Evolutionary conservation across 202 grass and related monocot genomes (phyloP).

Genomic region (Cymbopogon flexuosus): DNA sequence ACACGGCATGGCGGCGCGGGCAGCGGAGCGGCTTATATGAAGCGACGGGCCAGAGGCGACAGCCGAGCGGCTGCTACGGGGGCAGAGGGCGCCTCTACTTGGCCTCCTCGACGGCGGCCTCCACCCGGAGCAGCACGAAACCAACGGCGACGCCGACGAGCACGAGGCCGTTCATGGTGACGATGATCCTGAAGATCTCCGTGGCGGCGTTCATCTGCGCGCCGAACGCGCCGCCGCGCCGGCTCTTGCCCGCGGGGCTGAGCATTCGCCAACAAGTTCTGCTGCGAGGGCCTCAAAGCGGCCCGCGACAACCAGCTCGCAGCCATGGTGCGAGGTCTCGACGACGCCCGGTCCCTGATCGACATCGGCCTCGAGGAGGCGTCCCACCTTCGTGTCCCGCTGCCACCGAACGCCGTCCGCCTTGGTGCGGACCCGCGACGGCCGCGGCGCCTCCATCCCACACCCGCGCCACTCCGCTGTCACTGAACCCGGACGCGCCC

Average conservation of each 20-base stretch:
- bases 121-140: slow-evolving; percentile 81
- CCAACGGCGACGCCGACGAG: slow-evolving; percentile 87
- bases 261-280: slow-evolving; percentile 90
- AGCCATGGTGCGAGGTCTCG: slow-evolving; percentile 45
- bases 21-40: too few relatives aligned
- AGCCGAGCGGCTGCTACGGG: not conserved
- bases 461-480: too few relatives aligned
- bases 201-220: slow-evolving; percentile 58
- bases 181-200: slow-evolving; percentile 82
- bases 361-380: slow-evolving; percentile 77
- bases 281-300: slow-evolving; percentile 77
- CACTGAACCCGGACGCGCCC: too few relatives aligned
- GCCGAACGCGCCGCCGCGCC: slow-evolving; percentile 35
- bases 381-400: slow-evolving; percentile 59
- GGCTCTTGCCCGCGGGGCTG: slow-evolving; percentile 20
- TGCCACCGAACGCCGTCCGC: too few relatives aligned
- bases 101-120: slow-evolving; percentile 66
- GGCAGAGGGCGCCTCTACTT: slow-evolving; percentile 34
- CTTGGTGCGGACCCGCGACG: too few relatives aligned
- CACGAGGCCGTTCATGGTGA: slow-evolving; percentile 71
- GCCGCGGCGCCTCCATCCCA: too few relatives aligned
- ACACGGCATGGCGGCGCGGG: too few relatives aligned
- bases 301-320: slow-evolving; percentile 73
- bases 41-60: not conserved
- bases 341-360: slow-evolving; percentile 66